A percentile compares a stretch with the other conserved stretches of the same genome.
Conservation (phyloP, 2,329 filamentous ascomycete species). For the Purpureocillium lavendulum region DNA sequence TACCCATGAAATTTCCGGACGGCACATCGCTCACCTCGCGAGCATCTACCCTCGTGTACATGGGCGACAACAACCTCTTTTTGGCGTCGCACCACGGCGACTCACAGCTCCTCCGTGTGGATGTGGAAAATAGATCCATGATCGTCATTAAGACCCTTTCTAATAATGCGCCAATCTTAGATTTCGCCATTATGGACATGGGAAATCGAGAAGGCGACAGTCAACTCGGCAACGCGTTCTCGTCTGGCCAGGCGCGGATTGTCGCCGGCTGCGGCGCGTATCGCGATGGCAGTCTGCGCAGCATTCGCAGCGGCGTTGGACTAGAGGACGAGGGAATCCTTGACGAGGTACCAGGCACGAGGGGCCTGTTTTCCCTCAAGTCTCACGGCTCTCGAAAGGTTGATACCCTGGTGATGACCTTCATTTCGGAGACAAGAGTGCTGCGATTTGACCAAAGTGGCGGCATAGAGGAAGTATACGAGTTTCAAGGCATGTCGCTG, state of each 20-base stretch:
- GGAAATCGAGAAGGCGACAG: conserved; percentile 73
- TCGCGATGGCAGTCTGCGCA: conserved; percentile 79
- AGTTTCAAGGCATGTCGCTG: conserved; percentile 63
- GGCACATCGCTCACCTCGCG: conserved; percentile 49
- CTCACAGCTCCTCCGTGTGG: conserved; percentile 68
- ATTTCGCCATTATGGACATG: conserved; percentile 95
- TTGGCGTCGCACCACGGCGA: conserved; percentile 90
- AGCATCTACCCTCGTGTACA: conserved; percentile 70
- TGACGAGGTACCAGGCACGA: conserved; percentile 67
- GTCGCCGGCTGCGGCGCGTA: conserved; percentile 90
- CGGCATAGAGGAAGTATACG: conserved; percentile 78
- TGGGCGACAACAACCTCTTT: conserved; percentile 67
- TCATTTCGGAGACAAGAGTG: conserved; percentile 73
- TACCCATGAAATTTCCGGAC: conserved; percentile 24
- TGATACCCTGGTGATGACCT: conserved; percentile 73
- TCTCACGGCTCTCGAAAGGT: conserved; percentile 37
- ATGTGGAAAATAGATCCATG: conserved; percentile 34
- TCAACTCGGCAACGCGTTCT: conserved; percentile 76
- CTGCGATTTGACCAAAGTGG: conserved; percentile 69
- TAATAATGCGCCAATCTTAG: conserved; percentile 86
- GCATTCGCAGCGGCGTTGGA: conserved; percentile 87
- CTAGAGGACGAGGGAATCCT: conserved; percentile 80
- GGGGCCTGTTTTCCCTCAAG: conserved; percentile 62
- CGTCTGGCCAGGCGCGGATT: conserved; percentile 86
- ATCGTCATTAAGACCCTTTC: conserved; percentile 58